Evolutionary conservation across 2,329 filamentous ascomycete genomes (phyloP), one percentile per base, ranked within the genome.

Genomic region (Colletotrichum sp.): DNA sequence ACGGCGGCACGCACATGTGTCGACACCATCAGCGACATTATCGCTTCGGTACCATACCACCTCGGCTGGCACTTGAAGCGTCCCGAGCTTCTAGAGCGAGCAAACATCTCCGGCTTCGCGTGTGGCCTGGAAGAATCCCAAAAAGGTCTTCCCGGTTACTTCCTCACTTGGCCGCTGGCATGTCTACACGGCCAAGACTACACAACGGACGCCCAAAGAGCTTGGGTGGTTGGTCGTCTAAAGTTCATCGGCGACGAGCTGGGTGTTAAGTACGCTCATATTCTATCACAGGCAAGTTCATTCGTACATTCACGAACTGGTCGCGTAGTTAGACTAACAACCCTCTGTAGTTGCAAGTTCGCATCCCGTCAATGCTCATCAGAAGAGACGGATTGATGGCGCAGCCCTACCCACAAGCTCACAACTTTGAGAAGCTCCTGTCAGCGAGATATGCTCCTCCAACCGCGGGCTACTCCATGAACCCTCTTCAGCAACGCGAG

Each of bases 321-420:
- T 55, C 75, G 8, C 16, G 19, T 32, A 27, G 6, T 22, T 66
- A 92, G 90, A 86, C 39, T 44, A 44, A 44, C 39, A 44, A 9
- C 19, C 19, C 11, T n/a, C 19, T 44, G 39, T n/a, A 44, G 39
- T 19, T 92, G 69, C 87, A 90, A 80, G 82, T 92, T 69, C 90
- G 91, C 29, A 86, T 92, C 22, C 91, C 92, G 3, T 92, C 90
- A 1, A 92, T 93, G 91, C 86, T 92, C 77, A 92, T 93, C 81
- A 87, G 86, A 32, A 84, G 88, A 44, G 90, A 92, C 79, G 86
- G 86, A 6, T 81, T 90, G 12, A 85, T 90, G 84, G 85, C 86
- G 3, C 84, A 83, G 64, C 86, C 87, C 4, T 87, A 86, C 70
- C 84, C 85, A 8, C 81, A 84, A 66, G 83, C 84, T 8, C 83